Evolutionary conservation across 306 rosid species (phyloP), one percentile per base, ranked within the genome.

Genomic region (Arachis hypogaea): DNA sequence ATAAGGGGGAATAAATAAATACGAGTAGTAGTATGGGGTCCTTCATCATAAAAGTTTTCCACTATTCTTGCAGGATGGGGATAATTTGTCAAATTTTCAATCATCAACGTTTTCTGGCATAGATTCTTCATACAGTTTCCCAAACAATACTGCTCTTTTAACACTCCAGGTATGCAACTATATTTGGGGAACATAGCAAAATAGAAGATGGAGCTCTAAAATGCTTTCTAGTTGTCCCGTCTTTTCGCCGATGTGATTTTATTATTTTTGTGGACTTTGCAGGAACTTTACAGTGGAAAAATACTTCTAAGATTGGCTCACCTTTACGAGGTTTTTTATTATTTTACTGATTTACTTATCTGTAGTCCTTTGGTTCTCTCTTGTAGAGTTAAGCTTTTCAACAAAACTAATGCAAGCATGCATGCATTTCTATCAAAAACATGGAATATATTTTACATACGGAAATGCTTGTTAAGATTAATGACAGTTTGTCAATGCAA

Each of bases 291-390:
- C 76, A 83, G 84, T 77, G 95, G 98, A 76, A 80, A 84, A 88
- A 86, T 88, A 18, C 95, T 93, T 64, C 63, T 93, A 44, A 86
- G 98, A 69, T 73, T 92, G 80, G 98, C 91, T 69, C 96, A 92
- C 66, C 84, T 88, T 77, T 90, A 86, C 45, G 96, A 92, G 98
- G 98, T 91, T 55, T 28, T 64, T 64, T 62, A 57, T 76, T 78
- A 68, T 80, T 82, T 62, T 62, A 5, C 62, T 68, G 70, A 80
- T 77, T 22, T 51, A 68, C 16, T 5, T 18, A 57, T 61, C 28
- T 22, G 28, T 22, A 22, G 63, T 42, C 63, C 54, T 65, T 38
- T 54, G 14, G 61, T 66, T 67, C 71, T 77, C 40, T 73, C 61
- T 77, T 33, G 4, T 54, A 79, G 22, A 67, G 18, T 67, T 45